phyloP scores from a whole-genome alignment of 2,329 filamentous ascomycete species.

The Intubia oerlemansii region DNA sequence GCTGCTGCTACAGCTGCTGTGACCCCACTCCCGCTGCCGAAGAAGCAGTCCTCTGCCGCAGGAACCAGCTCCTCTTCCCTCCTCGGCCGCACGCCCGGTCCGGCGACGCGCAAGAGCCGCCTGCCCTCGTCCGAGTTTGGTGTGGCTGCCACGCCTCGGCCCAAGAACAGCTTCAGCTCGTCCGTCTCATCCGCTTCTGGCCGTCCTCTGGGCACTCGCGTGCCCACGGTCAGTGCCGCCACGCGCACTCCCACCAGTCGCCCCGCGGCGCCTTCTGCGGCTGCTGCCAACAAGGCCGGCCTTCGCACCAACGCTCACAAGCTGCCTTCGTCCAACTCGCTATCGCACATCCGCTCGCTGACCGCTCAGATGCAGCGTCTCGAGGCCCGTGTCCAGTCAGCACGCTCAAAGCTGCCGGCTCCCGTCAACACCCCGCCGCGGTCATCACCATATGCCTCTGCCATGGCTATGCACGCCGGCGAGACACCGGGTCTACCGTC shows the following conservation, averaged over 20 bases:
- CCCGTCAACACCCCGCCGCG: constrained; percentile 59
- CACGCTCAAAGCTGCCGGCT: constrained; percentile 74
- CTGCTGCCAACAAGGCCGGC: constrained; percentile 22
- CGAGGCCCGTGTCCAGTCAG: constrained; percentile 80
- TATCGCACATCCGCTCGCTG: constrained; percentile 80
- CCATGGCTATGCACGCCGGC: constrained; percentile 12
- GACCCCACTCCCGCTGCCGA: constrained; percentile 40
- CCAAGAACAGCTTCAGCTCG: constrained; percentile 17
- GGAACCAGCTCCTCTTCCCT: constrained; percentile 17
- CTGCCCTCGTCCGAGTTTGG: constrained; percentile 27
- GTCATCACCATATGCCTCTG: constrained; percentile 45
- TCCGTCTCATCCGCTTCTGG: constrained; percentile 10
- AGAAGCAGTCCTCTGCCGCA: constrained; percentile 18
- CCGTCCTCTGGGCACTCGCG: constrained; percentile 15
- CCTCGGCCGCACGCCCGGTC: constrained; percentile 17
- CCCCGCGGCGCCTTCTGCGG: constrained; percentile 8
- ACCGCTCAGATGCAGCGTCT: constrained; percentile 95
- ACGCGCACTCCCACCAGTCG: constrained; percentile 17
- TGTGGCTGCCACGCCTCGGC: constrained; percentile 32
- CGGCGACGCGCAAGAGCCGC: constrained; percentile 23
- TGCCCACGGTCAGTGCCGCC: constrained; percentile 26
- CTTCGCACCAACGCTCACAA: constrained; percentile 24
- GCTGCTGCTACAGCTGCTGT: constrained; percentile 24
- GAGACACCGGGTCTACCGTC: no score
- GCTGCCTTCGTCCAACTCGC: constrained; percentile 42